These are phyloP conservation scores for Fusarium haematococcum DNA, from an alignment of 2,329 filamentous ascomycete genomes.

Conservation along the genomic window DNA sequence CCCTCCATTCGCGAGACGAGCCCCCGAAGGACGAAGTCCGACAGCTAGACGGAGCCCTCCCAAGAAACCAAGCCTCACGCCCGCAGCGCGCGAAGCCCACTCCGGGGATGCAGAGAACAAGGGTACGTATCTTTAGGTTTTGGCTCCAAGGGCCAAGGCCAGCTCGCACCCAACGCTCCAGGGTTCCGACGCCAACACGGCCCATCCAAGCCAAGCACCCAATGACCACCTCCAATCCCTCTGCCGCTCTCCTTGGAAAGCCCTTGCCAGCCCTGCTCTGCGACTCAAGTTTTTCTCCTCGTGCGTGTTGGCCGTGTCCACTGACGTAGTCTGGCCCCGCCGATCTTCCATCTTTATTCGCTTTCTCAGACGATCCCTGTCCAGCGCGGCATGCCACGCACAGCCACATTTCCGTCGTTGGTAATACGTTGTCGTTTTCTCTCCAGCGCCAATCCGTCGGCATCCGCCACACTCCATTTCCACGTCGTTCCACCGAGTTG, in stretches of 20 bases:
- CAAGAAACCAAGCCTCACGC: slow-evolving; percentile 21
- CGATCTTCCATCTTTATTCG: slow-evolving; percentile 30
- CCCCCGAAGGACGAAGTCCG: slow-evolving; percentile 11
- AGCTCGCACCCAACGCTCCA: slow-evolving; percentile 23
- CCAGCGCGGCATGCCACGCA: slow-evolving; percentile 27
- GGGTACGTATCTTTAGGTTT: slow-evolving; percentile 25
- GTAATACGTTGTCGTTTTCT: slow-evolving; percentile 25
- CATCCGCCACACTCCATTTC: slow-evolving; percentile 43
- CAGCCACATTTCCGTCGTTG: slow-evolving; percentile 41
- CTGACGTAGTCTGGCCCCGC: slow-evolving; percentile 42
- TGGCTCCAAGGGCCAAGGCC: slow-evolving; percentile 22
- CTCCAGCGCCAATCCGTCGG: slow-evolving; percentile 12
- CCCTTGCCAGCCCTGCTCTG: slow-evolving; percentile 32
- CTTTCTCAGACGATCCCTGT: slow-evolving; percentile 17
- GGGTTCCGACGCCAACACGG: slow-evolving; percentile 32
- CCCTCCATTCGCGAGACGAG: slow-evolving; percentile 11
- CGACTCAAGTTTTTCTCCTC: slow-evolving; percentile 32
- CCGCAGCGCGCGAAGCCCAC: slow-evolving; percentile 21
- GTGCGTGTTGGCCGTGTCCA: slow-evolving; percentile 27
- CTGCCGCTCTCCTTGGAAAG: slow-evolving; percentile 30
- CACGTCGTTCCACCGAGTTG: slow-evolving; percentile 19
- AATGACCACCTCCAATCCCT: slow-evolving; percentile 37
- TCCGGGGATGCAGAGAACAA: slow-evolving; percentile 4
- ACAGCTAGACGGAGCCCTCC: slow-evolving; percentile 18
- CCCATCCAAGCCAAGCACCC: slow-evolving; percentile 24